Percentiles rank a stretch among this genome's conserved stretches.
These are phyloP conservation scores for Polyporus arcularius DNA, from an alignment of 768 basidiomycete species.

Conservation along the genomic window DNA sequence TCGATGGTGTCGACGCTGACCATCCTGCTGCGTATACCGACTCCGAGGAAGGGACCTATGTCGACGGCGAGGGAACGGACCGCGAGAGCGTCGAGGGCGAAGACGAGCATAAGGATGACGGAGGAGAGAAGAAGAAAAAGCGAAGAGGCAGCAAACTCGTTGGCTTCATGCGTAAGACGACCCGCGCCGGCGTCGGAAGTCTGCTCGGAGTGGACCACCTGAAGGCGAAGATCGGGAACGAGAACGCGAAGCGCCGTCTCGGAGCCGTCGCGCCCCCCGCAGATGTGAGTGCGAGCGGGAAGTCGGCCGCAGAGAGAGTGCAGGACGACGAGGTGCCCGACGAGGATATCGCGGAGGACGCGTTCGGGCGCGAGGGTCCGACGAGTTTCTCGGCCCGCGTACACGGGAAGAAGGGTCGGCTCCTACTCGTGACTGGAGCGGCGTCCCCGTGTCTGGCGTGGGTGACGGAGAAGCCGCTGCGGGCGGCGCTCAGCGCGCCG, in stretches of 20 bases:
- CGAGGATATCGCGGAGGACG: slow-evolving; percentile 9
- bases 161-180: slow-evolving; percentile 30
- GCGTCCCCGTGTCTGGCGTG: slow-evolving; percentile 35
- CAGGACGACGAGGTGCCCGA: background rate
- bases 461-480: slow-evolving; percentile 21
- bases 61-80: slow-evolving; percentile 41
- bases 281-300: background rate
- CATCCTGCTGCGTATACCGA: slow-evolving; percentile 52
- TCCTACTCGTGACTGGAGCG: slow-evolving; percentile 31
- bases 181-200: slow-evolving; percentile 30
- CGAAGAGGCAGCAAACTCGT: slow-evolving; percentile 22
- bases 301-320: background rate
- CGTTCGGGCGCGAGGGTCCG: slow-evolving; percentile 30
- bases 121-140: slow-evolving; percentile 9
- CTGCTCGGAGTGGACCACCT: slow-evolving; percentile 34
- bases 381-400: slow-evolving; percentile 31
- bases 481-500: slow-evolving; percentile 10
- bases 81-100: slow-evolving; percentile 11
- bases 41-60: slow-evolving; percentile 12
- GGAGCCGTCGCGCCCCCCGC: slow-evolving; percentile 30
- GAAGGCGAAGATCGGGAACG: slow-evolving; percentile 33
- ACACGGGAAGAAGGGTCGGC: slow-evolving; percentile 33
- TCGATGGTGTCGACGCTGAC: slow-evolving; percentile 35
- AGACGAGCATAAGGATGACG: slow-evolving; percentile 7
- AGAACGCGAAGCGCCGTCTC: slow-evolving; percentile 31